Conservation (phyloP, 192 early-diverging fungal genomes). For the Gaertneriomyces semiglobifer region DNA sequence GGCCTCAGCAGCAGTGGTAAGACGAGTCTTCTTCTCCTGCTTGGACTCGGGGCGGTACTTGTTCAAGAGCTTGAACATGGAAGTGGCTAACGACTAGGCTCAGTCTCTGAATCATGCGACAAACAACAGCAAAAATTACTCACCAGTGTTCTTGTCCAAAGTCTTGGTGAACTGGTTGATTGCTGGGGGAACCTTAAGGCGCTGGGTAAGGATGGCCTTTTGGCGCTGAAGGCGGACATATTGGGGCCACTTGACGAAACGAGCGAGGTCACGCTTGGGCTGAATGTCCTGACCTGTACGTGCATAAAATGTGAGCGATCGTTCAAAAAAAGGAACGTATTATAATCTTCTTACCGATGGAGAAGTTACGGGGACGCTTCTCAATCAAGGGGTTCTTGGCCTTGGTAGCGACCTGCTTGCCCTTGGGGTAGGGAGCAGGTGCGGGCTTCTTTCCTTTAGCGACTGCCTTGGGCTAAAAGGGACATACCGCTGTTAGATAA, state of each 20-base stretch:
- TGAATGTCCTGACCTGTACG: conserved; percentile 85
- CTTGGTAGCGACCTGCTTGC: conserved; percentile 54
- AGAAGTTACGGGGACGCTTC: conserved; percentile 90
- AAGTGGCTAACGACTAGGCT: conserved; percentile 59
- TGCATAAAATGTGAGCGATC: conserved; percentile 12
- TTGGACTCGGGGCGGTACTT: conserved; percentile 99
- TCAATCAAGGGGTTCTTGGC: conserved; percentile 89
- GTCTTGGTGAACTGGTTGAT: conserved; percentile 99
- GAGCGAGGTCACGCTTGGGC: conserved; percentile 89
- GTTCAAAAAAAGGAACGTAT: not conserved
- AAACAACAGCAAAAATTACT: conserved; percentile 5
- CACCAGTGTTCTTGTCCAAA: conserved; percentile 93
- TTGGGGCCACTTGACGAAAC: conserved; percentile 99
- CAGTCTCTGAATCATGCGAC: not conserved
- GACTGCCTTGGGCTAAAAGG: conserved; percentile 34
- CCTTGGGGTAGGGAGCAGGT: conserved; percentile 74
- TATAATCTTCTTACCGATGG: conserved; percentile 65
- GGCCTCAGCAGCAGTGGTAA: conserved; percentile 79
- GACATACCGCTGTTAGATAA: conserved; percentile 5
- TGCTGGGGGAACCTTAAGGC: conserved; percentile 98
- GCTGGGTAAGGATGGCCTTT: conserved; percentile 93
- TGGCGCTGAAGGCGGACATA: conserved; percentile 99
- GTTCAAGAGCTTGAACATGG: conserved; percentile 96
- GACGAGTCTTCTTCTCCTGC: conserved; percentile 92
- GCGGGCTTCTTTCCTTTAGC: conserved; percentile 81